Base-by-base conservation (phyloP, 768 basidiomycete genomes). In the Xerocomellus dryophilus region DNA sequence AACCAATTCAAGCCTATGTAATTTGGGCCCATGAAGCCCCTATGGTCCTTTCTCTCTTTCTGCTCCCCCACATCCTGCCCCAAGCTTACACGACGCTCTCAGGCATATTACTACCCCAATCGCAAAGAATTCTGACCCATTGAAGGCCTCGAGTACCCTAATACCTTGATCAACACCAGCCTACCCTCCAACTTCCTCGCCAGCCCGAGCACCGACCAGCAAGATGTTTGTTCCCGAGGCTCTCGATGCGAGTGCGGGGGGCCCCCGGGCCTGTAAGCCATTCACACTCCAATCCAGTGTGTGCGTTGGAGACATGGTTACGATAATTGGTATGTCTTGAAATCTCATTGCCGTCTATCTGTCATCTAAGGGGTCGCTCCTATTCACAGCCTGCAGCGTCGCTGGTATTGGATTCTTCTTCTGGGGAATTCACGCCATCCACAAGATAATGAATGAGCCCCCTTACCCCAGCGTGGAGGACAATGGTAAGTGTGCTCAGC, bases 281-380 rank as follows among this genome's bases (percentile, higher is more conserved):
- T 55, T 62, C 34, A 47, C 53, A 1, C 1, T 57, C 29, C 17
- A 47, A 0, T 54, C 47, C 15, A 55, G 46, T 3, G 58, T 69
- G 4, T 67, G 67, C 15, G 15, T 67, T 4, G 66, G 67, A 0
- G 62, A 67, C 51, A 11, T 67, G 18, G 27, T 67, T 36, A 56
- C 52, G 3, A 62, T 69, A 36, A 3, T 67, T 8, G 67, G 67
- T 62, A 31, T 3, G 65, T 53, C 15, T 17, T 14, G 8, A 4
- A n/a, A 27, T 21, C n/a, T 18, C 17, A n/a, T 1, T 23, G 1
- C 5, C n/a, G 8, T 23, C 35, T 12, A 18, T 51, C 18, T 32
- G 2, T 25, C n/a, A 40, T 47, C 21, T 53, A 23, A 61, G 9
- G 6, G 3, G 18, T 20, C 18, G n/a, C 25, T 25, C 46, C 41